These are phyloP conservation scores for Mycena sanguinolenta DNA, from an alignment of 768 basidiomycete genomes.

Conservation along the genomic window DNA sequence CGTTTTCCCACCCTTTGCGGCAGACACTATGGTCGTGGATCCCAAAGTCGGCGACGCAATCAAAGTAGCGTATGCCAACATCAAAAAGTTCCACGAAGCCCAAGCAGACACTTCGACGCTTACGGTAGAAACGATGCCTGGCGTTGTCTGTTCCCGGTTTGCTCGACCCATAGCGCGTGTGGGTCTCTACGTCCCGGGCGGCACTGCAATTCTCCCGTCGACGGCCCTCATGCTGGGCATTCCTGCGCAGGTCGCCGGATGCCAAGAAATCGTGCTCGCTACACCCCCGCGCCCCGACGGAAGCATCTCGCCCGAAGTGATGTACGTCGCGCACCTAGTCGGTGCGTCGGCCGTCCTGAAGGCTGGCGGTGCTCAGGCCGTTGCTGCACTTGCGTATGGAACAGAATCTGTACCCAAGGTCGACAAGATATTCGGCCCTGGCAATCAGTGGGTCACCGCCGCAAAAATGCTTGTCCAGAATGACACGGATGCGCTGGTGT, in stretches of 20 bases:
- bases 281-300: constrained; percentile 97
- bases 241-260: constrained; percentile 97
- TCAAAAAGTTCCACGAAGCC: constrained; percentile 91
- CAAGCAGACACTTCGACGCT: constrained; percentile 81
- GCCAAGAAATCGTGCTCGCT: constrained; percentile 91
- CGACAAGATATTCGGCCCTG: constrained; percentile 99
- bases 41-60: constrained; percentile 83
- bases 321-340: constrained; percentile 94
- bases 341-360: constrained; percentile 93
- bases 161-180: constrained; percentile 96
- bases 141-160: constrained; percentile 95
- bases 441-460: constrained; percentile 99
- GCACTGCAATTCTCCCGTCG: constrained; percentile 95
- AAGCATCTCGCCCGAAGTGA: constrained; percentile 94
- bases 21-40: constrained; percentile 72
- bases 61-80: constrained; percentile 91
- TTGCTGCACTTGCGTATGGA: constrained; percentile 97
- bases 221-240: constrained; percentile 99
- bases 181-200: constrained; percentile 97
- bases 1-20: constrained; percentile 83
- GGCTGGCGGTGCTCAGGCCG: constrained; percentile 96
- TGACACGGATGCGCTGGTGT: constrained; percentile 95
- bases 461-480: constrained; percentile 99
- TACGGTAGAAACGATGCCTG: constrained; percentile 96
- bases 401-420: constrained; percentile 96